Evolutionary conservation across 2,329 filamentous ascomycete species (phyloP), one percentile per base, ranked within the genome.

Genomic region (Apiospora saccharicola): DNA sequence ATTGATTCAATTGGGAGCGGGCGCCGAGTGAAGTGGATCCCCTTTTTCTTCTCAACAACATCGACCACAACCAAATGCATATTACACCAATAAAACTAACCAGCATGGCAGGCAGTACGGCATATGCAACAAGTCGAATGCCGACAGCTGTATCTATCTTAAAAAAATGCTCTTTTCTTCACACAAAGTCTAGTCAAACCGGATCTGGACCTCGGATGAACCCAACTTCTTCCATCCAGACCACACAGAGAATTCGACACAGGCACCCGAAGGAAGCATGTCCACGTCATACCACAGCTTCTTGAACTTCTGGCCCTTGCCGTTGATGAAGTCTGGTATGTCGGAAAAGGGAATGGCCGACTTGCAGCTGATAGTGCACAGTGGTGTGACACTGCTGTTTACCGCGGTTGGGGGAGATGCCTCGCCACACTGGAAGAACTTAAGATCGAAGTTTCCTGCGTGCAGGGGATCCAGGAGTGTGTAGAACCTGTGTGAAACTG

Each of bases 191-290:
- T 16, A 61, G 12, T 61, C 24, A n/a, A 16, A 37, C 34, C 8
- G 53, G 13, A 30, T 61, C 53, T 30, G 53, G 26, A 7, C 53
- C 13, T 61, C 69, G 3, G 69, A 49, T 22, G 46, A 49, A 10
- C 46, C 46, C 46, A 49, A 12, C 37, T 61, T 70, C n/a, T 49
- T 53, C 22, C 69, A 49, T 3, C 53, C 26, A 14, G 41, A 19
- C n/a, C 53, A 70, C 1, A 70, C n/a, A 12, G 34, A 3, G 4
- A 71, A 71, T 22, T 71, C 53, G 16, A 71, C 12, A 14, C 26
- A 16, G 2, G 69, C 69, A n/a, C 69, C 53, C 34, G 53, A 71
- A 14, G 53, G 69, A 16, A 71, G 53, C 30, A 71, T 30, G 24
- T 64, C 69, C 14, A 71, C 44, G 13, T 71, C 53, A 14, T 30